A percentile compares a stretch with the other conserved stretches of the same genome.
These are phyloP conservation scores for Stagonosporopsis cucurbitacearum DNA, from an alignment of 2,329 filamentous ascomycete species.

Conservation along the genomic window DNA sequence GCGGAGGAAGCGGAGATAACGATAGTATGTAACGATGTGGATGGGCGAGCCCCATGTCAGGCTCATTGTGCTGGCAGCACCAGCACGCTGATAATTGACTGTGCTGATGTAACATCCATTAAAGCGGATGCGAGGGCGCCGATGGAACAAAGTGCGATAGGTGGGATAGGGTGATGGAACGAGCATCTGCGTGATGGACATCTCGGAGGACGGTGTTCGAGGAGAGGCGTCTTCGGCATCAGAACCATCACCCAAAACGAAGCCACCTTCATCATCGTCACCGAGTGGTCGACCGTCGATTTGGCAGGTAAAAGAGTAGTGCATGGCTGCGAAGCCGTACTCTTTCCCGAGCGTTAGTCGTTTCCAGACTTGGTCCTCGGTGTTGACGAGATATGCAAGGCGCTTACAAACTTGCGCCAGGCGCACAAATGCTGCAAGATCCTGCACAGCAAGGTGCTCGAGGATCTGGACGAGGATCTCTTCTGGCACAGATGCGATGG, in stretches of 20 bases:
- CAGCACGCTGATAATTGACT: slow-evolving; percentile 89
- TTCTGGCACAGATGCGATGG: slow-evolving; percentile 76
- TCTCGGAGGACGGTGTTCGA: slow-evolving; percentile 12
- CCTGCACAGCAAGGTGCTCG: slow-evolving; percentile 71
- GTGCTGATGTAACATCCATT: slow-evolving; percentile 97
- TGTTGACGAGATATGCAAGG: slow-evolving; percentile 81
- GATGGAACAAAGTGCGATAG: slow-evolving; percentile 74
- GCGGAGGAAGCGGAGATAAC: slow-evolving; percentile 93
- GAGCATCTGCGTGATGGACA: slow-evolving; percentile 40
- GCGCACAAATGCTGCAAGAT: slow-evolving; percentile 78
- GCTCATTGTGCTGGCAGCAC: slow-evolving; percentile 72
- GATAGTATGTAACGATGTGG: slow-evolving; percentile 97
- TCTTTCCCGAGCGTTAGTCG: slow-evolving; percentile 71
- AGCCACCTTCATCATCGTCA: slow-evolving; percentile 44
- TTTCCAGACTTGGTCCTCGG: slow-evolving; percentile 88
- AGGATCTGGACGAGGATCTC: slow-evolving; percentile 86
- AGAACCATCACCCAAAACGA: slow-evolving; percentile 35
- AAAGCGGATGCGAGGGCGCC: slow-evolving; percentile 86
- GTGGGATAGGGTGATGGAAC: slow-evolving; percentile 49
- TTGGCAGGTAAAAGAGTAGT: slow-evolving; percentile 75
- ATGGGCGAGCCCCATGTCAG: slow-evolving; percentile 80
- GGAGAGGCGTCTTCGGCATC: slow-evolving; percentile 18
- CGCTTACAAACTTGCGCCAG: slow-evolving; percentile 84
- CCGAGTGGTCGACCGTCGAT: slow-evolving; percentile 57
- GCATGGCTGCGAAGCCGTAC: slow-evolving; percentile 83